Evolutionary conservation across 108 stramenopile genomes (phyloP).

Genomic region (Conticribra guillardii): DNA sequence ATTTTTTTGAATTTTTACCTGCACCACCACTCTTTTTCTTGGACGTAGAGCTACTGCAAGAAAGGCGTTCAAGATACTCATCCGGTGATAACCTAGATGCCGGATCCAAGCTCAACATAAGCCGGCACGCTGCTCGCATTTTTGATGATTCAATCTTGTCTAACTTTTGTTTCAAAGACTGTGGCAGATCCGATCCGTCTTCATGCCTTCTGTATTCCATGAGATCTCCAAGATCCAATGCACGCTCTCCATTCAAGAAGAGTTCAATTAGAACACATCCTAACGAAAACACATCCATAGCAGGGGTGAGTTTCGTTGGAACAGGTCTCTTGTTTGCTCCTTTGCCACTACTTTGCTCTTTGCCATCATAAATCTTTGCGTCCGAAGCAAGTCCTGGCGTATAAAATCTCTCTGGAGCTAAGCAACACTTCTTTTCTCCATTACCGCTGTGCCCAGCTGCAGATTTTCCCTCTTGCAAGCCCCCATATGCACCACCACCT

Average conservation of each 20-base stretch:
- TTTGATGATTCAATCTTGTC: constrained; percentile 86
- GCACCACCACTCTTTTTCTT: constrained; percentile 6
- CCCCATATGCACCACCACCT: not conserved
- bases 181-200: constrained; percentile 21
- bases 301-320: constrained; percentile 64
- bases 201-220: constrained; percentile 78
- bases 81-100: constrained; percentile 66
- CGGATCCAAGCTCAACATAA: constrained; percentile 91
- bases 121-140: constrained; percentile 80
- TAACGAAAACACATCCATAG: constrained; percentile 97
- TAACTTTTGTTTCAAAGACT: constrained; percentile 77
- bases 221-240: constrained; percentile 91
- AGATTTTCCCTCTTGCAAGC: not conserved
- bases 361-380: no score
- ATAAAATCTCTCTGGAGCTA: constrained; percentile 95
- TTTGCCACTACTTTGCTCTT: no score
- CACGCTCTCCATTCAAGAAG: constrained; percentile 91
- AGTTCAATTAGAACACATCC: constrained; percentile 96
- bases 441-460: constrained; percentile 17
- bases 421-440: constrained; percentile 90
- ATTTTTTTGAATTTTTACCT: constrained; percentile 7
- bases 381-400: constrained; percentile 40
- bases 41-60: constrained; percentile 16
- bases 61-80: constrained; percentile 34
- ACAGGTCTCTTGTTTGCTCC: constrained; percentile 6